Evolutionary conservation across 352 stramenopile genomes (phyloP).

Genomic region (Sclerospora graminicola): DNA sequence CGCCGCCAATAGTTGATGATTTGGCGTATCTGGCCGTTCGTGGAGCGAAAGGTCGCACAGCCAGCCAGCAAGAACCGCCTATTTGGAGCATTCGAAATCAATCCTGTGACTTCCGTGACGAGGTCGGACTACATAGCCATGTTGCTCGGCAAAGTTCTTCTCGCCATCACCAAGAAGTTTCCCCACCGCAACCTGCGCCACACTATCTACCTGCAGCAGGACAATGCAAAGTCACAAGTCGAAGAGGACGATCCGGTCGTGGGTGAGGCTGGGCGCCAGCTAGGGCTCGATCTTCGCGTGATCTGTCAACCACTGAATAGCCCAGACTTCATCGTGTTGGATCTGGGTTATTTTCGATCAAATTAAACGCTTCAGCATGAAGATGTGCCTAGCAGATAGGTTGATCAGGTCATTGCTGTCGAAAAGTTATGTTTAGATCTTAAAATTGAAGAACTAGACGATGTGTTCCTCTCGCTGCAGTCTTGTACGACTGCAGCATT

Average conservation of each 20-base stretch:
- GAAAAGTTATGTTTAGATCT: not conserved
- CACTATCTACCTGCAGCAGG: constrained; percentile 18
- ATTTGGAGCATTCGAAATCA: not conserved
- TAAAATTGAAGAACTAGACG: not conserved
- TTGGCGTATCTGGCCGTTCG: constrained; percentile 6
- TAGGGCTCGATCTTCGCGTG: constrained; percentile 7
- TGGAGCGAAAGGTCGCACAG: constrained; percentile 1
- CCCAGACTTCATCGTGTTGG: constrained; percentile 18
- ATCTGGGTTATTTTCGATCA: constrained; percentile 17
- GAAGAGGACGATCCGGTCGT: constrained; percentile 4
- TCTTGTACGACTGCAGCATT: not conserved
- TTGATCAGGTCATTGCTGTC: not conserved
- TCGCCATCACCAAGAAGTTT: constrained; percentile 7
- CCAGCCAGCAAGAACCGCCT: constrained; percentile 8
- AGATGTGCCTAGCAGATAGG: not conserved
- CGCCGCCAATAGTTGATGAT: not conserved
- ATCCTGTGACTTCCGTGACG: not conserved
- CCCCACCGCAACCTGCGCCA: constrained; percentile 3
- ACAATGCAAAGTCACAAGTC: constrained; percentile 19
- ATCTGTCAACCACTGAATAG: constrained; percentile 14
- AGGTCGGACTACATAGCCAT: constrained; percentile 4
- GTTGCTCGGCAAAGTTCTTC: constrained; percentile 7
- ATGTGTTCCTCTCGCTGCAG: not conserved
- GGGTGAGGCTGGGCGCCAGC: not conserved
- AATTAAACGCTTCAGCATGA: constrained; percentile 13